phyloP scores from a whole-genome alignment of 2,329 filamentous ascomycete species.

The Didymella pinodella region DNA sequence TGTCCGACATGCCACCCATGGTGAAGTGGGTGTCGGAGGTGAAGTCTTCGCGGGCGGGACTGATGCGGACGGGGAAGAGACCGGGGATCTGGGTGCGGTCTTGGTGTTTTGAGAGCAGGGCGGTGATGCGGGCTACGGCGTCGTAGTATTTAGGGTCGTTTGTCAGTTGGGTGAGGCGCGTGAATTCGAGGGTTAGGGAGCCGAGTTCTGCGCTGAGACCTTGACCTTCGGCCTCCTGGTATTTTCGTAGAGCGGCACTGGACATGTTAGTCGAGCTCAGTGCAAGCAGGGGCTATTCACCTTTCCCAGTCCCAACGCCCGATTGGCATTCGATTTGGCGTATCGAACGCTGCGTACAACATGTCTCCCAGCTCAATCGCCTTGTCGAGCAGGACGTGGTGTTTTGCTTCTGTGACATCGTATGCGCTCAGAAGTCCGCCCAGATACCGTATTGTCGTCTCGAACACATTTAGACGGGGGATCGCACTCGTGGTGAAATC shows the following conservation, averaged over 20 bases:
- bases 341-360: constrained; percentile 56
- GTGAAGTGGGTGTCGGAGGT: constrained; percentile 53
- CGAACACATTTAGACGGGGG: constrained; percentile 49
- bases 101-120: constrained; percentile 46
- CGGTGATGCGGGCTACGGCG: constrained; percentile 48
- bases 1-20: constrained; percentile 64
- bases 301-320: constrained; percentile 52
- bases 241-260: constrained; percentile 41
- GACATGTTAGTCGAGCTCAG: constrained; percentile 24
- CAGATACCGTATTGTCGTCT: constrained; percentile 53
- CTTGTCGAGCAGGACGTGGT: constrained; percentile 50
- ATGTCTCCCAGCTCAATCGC: constrained; percentile 54
- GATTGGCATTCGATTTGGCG: constrained; percentile 53
- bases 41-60: constrained; percentile 42
- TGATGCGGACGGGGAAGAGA: constrained; percentile 48
- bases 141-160: constrained; percentile 51
- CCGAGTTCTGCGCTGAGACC: constrained; percentile 50
- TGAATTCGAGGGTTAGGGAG: constrained; percentile 51
- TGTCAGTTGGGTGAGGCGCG: constrained; percentile 50
- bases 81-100: constrained; percentile 49
- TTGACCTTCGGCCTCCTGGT: constrained; percentile 42
- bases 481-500: constrained; percentile 60
- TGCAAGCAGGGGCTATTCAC: constrained; percentile 25
- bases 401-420: constrained; percentile 47
- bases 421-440: constrained; percentile 51